Percentiles rank a stretch among this genome's conserved stretches.
These are phyloP conservation scores for Tephrocybe sp. DNA, from an alignment of 768 basidiomycete species.

Conservation along the genomic window DNA sequence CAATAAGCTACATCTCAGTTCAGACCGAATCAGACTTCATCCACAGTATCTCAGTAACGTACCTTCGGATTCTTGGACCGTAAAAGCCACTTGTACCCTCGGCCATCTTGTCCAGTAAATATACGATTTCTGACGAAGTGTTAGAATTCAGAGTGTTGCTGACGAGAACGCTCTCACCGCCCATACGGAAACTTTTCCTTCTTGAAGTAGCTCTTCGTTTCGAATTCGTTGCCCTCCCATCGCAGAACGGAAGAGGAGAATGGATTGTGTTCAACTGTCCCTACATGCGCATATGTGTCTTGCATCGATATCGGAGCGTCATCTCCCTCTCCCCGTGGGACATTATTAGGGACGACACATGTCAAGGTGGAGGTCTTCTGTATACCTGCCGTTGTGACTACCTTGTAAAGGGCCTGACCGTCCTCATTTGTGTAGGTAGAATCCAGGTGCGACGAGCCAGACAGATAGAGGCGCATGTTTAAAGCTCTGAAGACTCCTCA, in stretches of 20 bases:
- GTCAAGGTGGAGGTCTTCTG: slow-evolving; percentile 12
- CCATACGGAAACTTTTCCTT: slow-evolving; percentile 19
- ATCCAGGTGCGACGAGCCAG: slow-evolving; percentile 12
- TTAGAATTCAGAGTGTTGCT: neutral
- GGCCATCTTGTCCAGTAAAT: slow-evolving; percentile 21
- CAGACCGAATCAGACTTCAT: neutral
- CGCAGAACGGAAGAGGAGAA: slow-evolving; percentile 26
- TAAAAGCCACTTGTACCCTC: slow-evolving; percentile 22
- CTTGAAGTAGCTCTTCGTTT: slow-evolving; percentile 25
- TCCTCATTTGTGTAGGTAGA: slow-evolving; percentile 19
- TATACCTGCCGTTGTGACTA: slow-evolving; percentile 8
- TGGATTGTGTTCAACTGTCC: slow-evolving; percentile 6
- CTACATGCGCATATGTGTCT: slow-evolving; percentile 12
- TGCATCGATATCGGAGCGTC: slow-evolving; percentile 5
- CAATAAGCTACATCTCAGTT: slow-evolving; percentile 1
- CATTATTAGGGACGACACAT: slow-evolving; percentile 11
- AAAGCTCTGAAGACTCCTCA: too few relatives aligned
- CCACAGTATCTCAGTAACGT: neutral
- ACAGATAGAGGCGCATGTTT: slow-evolving; percentile 20
- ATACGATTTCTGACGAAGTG: slow-evolving; percentile 15
- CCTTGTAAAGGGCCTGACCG: slow-evolving; percentile 23
- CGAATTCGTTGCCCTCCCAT: slow-evolving; percentile 24
- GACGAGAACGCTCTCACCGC: slow-evolving; percentile 10
- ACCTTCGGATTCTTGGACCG: slow-evolving; percentile 8
- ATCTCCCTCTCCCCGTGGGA: neutral